These are phyloP conservation scores for Veloporphyrellus conicus DNA, from an alignment of 1,284 basidiomycete genomes.

Conservation along the genomic window DNA sequence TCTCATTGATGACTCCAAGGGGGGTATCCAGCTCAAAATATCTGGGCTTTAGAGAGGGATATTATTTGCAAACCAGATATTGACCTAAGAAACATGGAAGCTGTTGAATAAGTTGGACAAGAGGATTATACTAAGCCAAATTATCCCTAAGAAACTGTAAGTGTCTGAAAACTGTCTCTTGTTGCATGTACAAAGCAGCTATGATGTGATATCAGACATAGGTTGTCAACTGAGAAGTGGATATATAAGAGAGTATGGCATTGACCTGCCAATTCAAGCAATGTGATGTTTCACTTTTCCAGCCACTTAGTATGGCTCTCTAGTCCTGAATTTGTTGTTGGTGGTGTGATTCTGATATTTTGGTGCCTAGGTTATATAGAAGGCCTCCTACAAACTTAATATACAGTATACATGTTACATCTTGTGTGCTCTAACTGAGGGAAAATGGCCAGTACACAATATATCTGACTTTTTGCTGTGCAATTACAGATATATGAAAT, in stretches of 20 bases:
- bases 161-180: not conserved
- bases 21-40: constrained; percentile 58
- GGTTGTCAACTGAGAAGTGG: constrained; percentile 37
- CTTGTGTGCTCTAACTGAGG: not conserved
- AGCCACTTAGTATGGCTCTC: constrained; percentile 54
- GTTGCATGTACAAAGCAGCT: too few relatives aligned
- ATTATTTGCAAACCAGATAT: constrained; percentile 45
- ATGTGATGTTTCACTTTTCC: constrained; percentile 49
- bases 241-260: constrained; percentile 53
- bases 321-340: not conserved
- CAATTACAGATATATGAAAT: too few relatives aligned
- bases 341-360: constrained; percentile 4
- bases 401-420: not conserved
- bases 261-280: constrained; percentile 55
- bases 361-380: constrained; percentile 41
- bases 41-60: constrained; percentile 54
- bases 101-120: constrained; percentile 43
- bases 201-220: constrained; percentile 18
- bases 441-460: not conserved
- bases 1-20: constrained; percentile 37
- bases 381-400: constrained; percentile 44
- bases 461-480: not conserved
- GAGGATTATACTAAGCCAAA: constrained; percentile 50
- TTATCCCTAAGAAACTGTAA: constrained; percentile 52
- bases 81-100: constrained; percentile 46